These are phyloP conservation scores for Rhododendron molle DNA, from an alignment of 148 eudicot genomes.

Conservation along the genomic window DNA sequence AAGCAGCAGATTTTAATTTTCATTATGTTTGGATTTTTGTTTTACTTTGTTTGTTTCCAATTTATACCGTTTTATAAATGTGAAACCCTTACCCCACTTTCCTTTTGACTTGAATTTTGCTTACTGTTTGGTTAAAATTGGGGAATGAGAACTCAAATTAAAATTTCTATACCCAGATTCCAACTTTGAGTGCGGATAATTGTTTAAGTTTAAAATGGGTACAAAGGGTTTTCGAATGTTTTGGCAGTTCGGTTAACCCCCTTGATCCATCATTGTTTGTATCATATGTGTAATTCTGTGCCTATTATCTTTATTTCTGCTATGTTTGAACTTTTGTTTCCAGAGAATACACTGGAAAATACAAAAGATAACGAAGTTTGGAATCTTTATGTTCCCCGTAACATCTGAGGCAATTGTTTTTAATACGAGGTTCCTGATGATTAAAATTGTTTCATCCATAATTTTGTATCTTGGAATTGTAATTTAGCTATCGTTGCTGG, in stretches of 20 bases:
- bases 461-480: background rate
- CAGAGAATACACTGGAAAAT: background rate
- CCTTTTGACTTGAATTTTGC: background rate
- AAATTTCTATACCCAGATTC: background rate
- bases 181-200: background rate
- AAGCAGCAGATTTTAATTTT: background rate
- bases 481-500: background rate
- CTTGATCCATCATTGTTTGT: background rate
- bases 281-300: background rate
- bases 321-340: background rate
- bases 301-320: background rate
- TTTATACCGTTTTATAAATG: background rate
- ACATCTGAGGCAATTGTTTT: background rate
- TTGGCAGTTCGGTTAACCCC: background rate
- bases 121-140: background rate
- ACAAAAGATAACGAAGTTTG: background rate
- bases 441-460: background rate
- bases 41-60: background rate
- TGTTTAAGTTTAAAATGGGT: background rate
- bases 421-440: background rate
- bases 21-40: background rate
- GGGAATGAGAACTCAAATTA: background rate
- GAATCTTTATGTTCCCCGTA: background rate
- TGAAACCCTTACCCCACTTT: background rate
- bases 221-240: background rate